Evolutionary conservation across 2,329 filamentous ascomycete genomes (phyloP), one percentile per base, ranked within the genome.

Genomic region (Aspergillus hiratsukae): DNA sequence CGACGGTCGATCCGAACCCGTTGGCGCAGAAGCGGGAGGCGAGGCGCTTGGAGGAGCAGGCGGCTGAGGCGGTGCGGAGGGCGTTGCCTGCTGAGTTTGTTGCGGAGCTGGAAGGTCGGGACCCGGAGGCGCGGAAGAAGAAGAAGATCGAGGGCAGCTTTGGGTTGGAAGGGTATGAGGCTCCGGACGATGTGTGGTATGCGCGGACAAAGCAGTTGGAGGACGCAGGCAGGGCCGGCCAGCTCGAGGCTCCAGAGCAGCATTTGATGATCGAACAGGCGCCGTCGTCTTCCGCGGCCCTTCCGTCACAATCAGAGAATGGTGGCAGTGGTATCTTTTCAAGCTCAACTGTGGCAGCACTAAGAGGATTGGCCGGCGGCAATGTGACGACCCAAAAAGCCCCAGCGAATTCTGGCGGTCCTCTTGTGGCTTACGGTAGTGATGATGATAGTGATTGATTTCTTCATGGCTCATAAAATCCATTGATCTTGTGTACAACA

Each of bases 1-100:
- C 94, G 45, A 99, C 94, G 0, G 89, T 91, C 6, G 94, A 99
- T 70, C 94, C 94, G 1, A 99, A 99, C 65, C 94, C 94, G 0
- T 87, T 94, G 79, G 91, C 93, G 1, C 91, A 96, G 72, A 95
- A 95, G 61, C 83, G 95, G 58, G 94, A 99, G 75, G 93, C 89
- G 2, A 82, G 88, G 41, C 83, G 88, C 43, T 88, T 99, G 58
- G 94, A 99, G 71, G 94, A 99, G 70, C 94, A 99, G 72, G 94
- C 94, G 1, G 94, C 94, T 0, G 94, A 97, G 67, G 95, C 94
- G 1, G 91, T 99, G 56, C 81, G 94, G 19, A 82, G 89, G 62
- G 93, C 94, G 0, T 78, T 99, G 4, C 94, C 94, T 0, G 91
- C 88, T 0, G 90, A 91, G 28, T 97, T 94, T 62, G 87, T 99